Evolutionary conservation across 75 land plant genomes (phyloP), one percentile per base, ranked within the genome.

Genomic region (Pseudotsuga menziesii): DNA sequence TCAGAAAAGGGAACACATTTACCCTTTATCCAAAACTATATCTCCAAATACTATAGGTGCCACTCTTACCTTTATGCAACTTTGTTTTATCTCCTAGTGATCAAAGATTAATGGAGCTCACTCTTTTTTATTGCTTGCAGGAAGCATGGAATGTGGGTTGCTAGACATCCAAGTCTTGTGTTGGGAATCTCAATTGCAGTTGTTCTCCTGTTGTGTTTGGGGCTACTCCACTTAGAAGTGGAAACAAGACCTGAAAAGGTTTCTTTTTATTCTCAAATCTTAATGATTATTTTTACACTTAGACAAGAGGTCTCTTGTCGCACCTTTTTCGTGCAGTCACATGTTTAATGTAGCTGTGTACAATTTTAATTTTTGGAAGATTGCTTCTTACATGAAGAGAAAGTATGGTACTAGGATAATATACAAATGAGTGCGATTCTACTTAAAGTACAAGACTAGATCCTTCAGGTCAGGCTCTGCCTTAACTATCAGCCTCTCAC

Each of bases 241-340:
- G 99, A 96, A 77, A 93, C 99, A 67, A 82, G 85, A 12, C 99
- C 99, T 58, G 94, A 93, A 57, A 96, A 93, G 96, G 98, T 92
- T 79, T 54, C 5, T 35, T 27, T 74, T 29, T 55, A 56, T 54
- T 26, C 64, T 74, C 59, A 61, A 35, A 77, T 22, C 13, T 36
- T 69, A 36, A 69, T 22, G 39, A 19, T 11, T 69, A 69, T 69
- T 5, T 36, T 67, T 67, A 14, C 48, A 4, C 44, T 19, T 12
- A 35, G 36, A 41, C 48, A 67, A 19, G 39, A 69, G 52, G 52
- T 39, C 4, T 23, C n/a, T 69, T 52, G 52, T 35, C 48, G 41
- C 9, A 11, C 20, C 19, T 17, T 41, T 7, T 7, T 25, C 23
- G 7, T 23, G 2, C 23, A 69, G 52, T 36, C 48, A 69, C 4